Evolutionary conservation across 148 eudicot genomes (phyloP).

Genomic region (Heliosperma pusillum): DNA sequence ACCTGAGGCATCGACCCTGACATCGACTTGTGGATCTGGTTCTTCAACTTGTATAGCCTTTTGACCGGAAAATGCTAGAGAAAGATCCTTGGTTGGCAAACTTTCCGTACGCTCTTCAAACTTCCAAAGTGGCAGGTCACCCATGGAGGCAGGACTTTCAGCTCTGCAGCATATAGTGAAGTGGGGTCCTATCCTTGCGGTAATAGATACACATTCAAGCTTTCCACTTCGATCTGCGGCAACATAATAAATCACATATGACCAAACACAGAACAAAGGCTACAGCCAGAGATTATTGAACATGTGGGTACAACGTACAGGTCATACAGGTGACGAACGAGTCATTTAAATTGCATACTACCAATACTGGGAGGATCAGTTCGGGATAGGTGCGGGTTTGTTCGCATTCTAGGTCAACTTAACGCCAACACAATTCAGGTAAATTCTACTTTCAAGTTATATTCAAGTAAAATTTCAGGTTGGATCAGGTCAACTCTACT

Average conservation of each 20-base stretch:
- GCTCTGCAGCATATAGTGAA: slow-evolving; percentile 85
- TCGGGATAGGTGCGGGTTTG: background rate
- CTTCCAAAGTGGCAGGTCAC: slow-evolving; percentile 90
- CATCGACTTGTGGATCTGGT: slow-evolving; percentile 86
- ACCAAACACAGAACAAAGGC: background rate
- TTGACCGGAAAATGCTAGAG: slow-evolving; percentile 77
- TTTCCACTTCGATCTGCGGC: slow-evolving; percentile 89
- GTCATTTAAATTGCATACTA: background rate
- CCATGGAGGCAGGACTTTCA: slow-evolving; percentile 93
- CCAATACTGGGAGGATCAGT: background rate
- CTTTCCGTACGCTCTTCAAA: slow-evolving; percentile 76
- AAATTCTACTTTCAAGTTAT: background rate
- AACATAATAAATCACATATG: slow-evolving; percentile 16
- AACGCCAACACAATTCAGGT: background rate
- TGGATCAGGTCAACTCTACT: background rate
- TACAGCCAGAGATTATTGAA: background rate
- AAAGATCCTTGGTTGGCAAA: slow-evolving; percentile 85
- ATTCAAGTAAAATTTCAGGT: background rate
- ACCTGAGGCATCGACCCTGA: slow-evolving; percentile 57
- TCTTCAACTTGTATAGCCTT: slow-evolving; percentile 91
- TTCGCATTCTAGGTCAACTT: background rate
- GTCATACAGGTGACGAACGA: background rate
- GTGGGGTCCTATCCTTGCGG: slow-evolving; percentile 68
- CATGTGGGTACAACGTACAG: background rate
- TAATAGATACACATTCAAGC: slow-evolving; percentile 81